Percentiles rank a stretch among this genome's conserved stretches.
Conservation (phyloP, 257 asterid genomes). For the Linaria vulgaris region DNA sequence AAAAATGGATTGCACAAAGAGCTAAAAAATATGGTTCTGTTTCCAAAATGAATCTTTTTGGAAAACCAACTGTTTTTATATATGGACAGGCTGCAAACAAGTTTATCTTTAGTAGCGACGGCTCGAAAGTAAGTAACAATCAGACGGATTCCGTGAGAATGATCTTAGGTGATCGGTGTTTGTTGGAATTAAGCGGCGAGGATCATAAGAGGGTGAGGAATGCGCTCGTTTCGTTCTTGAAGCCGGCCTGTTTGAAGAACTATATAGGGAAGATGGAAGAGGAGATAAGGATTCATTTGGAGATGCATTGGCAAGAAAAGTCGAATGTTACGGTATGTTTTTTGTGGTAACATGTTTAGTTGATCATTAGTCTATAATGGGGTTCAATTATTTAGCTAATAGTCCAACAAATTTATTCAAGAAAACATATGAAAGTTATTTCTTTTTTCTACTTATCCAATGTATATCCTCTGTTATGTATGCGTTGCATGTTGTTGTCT, state of each 20-base stretch:
- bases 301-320: constrained; percentile 60
- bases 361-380: too few relatives aligned
- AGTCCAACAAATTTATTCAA: not conserved
- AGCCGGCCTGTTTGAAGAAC: constrained; percentile 60
- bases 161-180: constrained; percentile 58
- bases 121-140: constrained; percentile 40
- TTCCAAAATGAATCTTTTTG: constrained; percentile 71
- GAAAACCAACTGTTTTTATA: constrained; percentile 63
- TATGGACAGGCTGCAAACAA: constrained; percentile 80
- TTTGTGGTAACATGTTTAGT: not conserved
- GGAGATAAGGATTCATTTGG: constrained; percentile 49
- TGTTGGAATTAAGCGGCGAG: constrained; percentile 60
- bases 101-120: constrained; percentile 52
- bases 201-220: constrained; percentile 63
- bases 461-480: too few relatives aligned
- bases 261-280: constrained; percentile 61
- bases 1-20: constrained; percentile 55
- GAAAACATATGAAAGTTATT: too few relatives aligned
- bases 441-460: too few relatives aligned
- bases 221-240: constrained; percentile 62
- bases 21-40: constrained; percentile 53
- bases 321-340: constrained; percentile 45
- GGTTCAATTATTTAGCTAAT: not conserved
- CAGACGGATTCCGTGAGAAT: constrained; percentile 55
- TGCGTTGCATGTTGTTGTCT: not conserved